Evolutionary conservation across 768 basidiomycete species (phyloP).

Genomic region (Boletus vinaceobasis): DNA sequence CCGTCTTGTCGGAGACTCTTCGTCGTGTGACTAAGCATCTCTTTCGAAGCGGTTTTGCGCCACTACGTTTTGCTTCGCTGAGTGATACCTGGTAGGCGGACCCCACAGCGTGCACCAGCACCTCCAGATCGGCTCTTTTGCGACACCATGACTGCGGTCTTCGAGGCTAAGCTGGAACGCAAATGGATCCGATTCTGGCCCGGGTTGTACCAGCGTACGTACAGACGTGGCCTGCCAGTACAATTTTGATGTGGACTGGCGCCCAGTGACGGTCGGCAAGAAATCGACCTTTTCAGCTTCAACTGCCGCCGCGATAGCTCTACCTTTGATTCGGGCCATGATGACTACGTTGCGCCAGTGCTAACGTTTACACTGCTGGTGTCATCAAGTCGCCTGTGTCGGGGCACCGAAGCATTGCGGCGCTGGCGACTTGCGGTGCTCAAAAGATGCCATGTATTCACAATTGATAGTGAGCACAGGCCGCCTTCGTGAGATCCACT

Average conservation of each 20-base stretch:
- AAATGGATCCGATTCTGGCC: not conserved
- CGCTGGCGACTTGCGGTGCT: not conserved
- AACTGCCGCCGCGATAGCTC: not conserved
- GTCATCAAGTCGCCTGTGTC: conserved; percentile 6
- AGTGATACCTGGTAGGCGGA: too few species aligned
- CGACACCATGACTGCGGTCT: not conserved
- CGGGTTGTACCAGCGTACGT: not conserved
- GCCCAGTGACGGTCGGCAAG: not conserved
- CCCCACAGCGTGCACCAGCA: too few species aligned
- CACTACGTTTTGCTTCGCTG: too few species aligned
- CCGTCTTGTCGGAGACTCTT: too few species aligned
- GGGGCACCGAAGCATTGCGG: not conserved
- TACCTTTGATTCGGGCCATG: not conserved
- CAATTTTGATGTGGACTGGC: not conserved
- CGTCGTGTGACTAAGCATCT: too few species aligned
- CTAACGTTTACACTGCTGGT: not conserved
- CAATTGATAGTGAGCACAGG: not conserved
- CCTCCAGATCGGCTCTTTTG: not conserved
- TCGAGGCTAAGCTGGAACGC: not conserved
- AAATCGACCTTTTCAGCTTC: not conserved
- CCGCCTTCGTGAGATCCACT: not conserved
- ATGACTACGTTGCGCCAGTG: too few species aligned
- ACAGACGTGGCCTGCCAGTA: not conserved
- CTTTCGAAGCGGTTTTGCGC: too few species aligned
- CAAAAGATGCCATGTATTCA: not conserved